Percentiles rank a stretch among this genome's conserved stretches.
Evolutionary conservation across 2,329 filamentous ascomycete genomes (phyloP).

Genomic region (Paracorniculantispora psalliotae): DNA sequence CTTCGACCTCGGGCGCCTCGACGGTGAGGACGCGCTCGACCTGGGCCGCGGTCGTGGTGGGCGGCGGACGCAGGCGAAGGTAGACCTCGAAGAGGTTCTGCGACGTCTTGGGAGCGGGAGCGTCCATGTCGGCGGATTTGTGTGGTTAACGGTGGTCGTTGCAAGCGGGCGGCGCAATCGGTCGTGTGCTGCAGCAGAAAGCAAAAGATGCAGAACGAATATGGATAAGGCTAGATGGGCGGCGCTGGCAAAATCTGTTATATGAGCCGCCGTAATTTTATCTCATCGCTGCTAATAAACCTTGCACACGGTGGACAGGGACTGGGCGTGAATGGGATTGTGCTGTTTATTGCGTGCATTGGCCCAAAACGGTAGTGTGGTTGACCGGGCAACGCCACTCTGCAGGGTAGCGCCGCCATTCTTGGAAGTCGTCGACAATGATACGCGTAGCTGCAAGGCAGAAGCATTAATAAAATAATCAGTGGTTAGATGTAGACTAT

Average conservation of each 20-base stretch:
- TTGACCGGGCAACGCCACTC: neutral
- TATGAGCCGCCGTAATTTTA: neutral
- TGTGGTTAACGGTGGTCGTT: neutral
- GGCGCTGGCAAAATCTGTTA: neutral
- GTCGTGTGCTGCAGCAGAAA: too few species aligned
- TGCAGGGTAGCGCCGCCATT: neutral
- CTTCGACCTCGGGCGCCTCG: slow-evolving; percentile 48
- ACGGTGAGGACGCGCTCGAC: slow-evolving; percentile 73
- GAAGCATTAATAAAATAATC: too few species aligned
- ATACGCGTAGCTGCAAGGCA: neutral
- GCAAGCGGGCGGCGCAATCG: too few species aligned
- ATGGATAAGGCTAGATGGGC: neutral
- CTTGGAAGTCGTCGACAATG: neutral
- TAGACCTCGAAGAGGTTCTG: slow-evolving; percentile 83
- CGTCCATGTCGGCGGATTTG: slow-evolving; percentile 31
- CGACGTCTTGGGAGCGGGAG: slow-evolving; percentile 27
- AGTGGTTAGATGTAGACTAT: too few species aligned
- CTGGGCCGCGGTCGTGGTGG: slow-evolving; percentile 30
- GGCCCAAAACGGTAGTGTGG: neutral
- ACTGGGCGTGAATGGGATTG: neutral
- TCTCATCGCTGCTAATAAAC: neutral
- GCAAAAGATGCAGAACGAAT: neutral
- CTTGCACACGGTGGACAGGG: neutral
- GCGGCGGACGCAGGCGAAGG: slow-evolving; percentile 72
- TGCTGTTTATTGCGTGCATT: neutral